These are phyloP conservation scores for Jatropha curcas DNA, from an alignment of 345 rosid species.

Conservation along the genomic window DNA sequence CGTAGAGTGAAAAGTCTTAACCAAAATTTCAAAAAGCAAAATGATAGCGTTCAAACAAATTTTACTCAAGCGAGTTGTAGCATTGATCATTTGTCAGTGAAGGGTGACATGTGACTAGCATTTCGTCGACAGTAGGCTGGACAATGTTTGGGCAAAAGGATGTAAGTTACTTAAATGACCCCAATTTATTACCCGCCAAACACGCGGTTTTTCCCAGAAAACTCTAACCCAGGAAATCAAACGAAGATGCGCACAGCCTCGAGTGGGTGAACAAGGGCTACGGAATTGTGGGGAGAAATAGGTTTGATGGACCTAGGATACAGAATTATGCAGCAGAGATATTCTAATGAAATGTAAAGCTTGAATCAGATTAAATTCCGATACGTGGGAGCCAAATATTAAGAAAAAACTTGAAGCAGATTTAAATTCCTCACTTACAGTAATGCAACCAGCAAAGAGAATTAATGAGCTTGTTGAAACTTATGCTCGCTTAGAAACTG, in stretches of 20 bases:
- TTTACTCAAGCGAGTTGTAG: conserved; percentile 51
- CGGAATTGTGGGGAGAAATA: no score
- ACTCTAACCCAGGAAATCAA: no score
- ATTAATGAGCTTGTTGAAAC: conserved; percentile 77
- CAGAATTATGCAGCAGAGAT: no score
- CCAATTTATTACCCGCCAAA: no score
- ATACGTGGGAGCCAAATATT: conserved; percentile 28
- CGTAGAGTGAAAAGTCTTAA: conserved; percentile 47
- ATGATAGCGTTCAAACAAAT: conserved; percentile 45
- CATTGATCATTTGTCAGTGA: conserved; percentile 50
- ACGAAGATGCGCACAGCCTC: no score
- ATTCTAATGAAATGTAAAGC: not conserved
- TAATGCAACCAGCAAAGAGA: conserved; percentile 58
- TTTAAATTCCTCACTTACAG: conserved; percentile 37
- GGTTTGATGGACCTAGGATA: no score
- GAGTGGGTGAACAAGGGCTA: no score
- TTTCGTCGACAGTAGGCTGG: no score
- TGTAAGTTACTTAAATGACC: no score
- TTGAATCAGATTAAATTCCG: not conserved
- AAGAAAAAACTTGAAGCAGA: conserved; percentile 35
- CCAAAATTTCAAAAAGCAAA: conserved; percentile 45
- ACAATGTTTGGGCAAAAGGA: no score
- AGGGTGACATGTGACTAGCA: no score
- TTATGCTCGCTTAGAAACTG: conserved; percentile 58
- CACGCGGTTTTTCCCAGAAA: no score